Conservation (phyloP, 805 yeast genomes). For the Metschnikowia amazonensis region DNA sequence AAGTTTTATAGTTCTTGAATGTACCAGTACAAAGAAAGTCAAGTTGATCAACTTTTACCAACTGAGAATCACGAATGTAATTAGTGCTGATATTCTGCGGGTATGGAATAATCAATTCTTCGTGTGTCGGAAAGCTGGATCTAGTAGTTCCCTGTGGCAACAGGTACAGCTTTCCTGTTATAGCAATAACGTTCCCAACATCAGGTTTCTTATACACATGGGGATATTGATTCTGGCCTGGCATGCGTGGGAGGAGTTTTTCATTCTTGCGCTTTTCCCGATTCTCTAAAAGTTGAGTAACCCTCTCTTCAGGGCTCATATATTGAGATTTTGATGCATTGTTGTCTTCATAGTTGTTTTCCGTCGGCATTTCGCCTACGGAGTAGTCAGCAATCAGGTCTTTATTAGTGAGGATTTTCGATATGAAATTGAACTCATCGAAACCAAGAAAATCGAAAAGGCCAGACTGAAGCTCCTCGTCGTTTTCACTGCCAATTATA, state of each 20-base stretch:
- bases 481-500: conserved; percentile 36
- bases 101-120: conserved; percentile 81
- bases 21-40: conserved; percentile 83
- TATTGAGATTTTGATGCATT: conserved; percentile 20
- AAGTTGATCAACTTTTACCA: conserved; percentile 57
- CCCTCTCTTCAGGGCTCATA: conserved; percentile 54
- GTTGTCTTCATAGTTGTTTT: conserved; percentile 11
- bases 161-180: conserved; percentile 75
- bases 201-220: conserved; percentile 78
- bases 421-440: conserved; percentile 78
- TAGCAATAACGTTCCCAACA: conserved; percentile 53
- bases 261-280: conserved; percentile 47
- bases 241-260: conserved; percentile 42
- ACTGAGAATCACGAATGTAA: conserved; percentile 41
- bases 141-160: conserved; percentile 81
- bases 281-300: conserved; percentile 49
- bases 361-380: background rate
- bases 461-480: conserved; percentile 63
- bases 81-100: conserved; percentile 47
- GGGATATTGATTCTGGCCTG: conserved; percentile 58
- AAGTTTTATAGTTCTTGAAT: conserved; percentile 68
- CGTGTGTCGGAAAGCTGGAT: conserved; percentile 57
- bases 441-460: conserved; percentile 81
- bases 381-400: conserved; percentile 8
- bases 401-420: conserved; percentile 52